These are phyloP conservation scores for Sextonia rubra DNA, from an alignment of 164 flowering plant species.

Conservation along the genomic window DNA sequence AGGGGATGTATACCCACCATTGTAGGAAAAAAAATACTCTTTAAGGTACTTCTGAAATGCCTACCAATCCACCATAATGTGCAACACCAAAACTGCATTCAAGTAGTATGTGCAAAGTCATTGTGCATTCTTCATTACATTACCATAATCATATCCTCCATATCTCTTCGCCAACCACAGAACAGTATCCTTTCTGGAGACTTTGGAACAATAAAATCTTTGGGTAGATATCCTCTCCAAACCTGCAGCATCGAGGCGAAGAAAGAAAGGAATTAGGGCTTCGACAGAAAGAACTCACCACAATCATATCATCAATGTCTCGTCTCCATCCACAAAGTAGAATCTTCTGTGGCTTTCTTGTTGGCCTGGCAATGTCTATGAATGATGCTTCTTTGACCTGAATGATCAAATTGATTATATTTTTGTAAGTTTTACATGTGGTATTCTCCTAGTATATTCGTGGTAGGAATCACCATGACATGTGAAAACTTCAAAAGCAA, in stretches of 20 bases:
- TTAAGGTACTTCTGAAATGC: conserved; percentile 6
- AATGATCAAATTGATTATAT: conserved; percentile 54
- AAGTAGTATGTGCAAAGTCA: conserved; percentile 20
- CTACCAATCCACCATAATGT: conserved; percentile 17
- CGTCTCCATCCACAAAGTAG: conserved; percentile 93
- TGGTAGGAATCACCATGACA: conserved; percentile 12
- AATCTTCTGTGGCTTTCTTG: conserved; percentile 85
- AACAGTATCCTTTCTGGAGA: conserved; percentile 67
- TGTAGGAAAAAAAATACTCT: neutral
- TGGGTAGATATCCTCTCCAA: conserved; percentile 61
- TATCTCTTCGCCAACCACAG: conserved; percentile 92
- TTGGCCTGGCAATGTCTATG: conserved; percentile 51
- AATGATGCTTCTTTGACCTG: conserved; percentile 78
- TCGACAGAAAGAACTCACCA: conserved; percentile 58
- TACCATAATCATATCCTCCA: conserved; percentile 95
- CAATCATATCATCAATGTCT: conserved; percentile 95
- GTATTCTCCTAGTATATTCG: conserved; percentile 7
- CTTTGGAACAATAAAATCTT: conserved; percentile 50
- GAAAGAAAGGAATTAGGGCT: conserved; percentile 51
- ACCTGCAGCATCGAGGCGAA: conserved; percentile 67
- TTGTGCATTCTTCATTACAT: conserved; percentile 23
- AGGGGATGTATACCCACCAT: conserved; percentile 1
- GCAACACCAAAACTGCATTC: conserved; percentile 17
- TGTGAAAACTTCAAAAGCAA: conserved; percentile 8
- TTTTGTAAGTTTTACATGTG: conserved; percentile 36